Conservation (phyloP, 2,329 filamentous ascomycete genomes). For the Botryotinia globosa region DNA sequence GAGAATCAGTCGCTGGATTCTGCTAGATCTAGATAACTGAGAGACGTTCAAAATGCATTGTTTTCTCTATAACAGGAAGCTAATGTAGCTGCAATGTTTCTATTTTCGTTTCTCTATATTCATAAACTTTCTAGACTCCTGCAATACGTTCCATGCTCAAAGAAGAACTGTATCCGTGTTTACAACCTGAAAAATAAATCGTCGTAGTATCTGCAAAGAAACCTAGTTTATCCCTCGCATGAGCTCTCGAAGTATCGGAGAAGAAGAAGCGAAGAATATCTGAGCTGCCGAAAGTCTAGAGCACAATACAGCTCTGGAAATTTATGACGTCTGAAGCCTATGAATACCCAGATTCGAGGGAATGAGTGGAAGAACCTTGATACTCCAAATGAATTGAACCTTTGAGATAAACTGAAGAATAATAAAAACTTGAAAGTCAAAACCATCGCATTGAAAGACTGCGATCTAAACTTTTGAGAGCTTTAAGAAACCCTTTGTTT, state of each 20-base stretch:
- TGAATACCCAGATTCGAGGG: fast-evolving
- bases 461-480: no score
- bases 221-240: not conserved
- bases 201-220: not conserved
- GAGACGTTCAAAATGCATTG: not conserved
- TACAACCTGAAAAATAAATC: not conserved
- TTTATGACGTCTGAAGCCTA: not conserved
- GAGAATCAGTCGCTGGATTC: not conserved
- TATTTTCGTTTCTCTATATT: not conserved
- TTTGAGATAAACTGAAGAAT: fast-evolving
- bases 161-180: not conserved
- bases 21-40: not conserved
- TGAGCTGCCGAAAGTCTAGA: no score
- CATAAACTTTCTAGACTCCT: not conserved
- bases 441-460: no score
- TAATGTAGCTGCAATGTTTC: not conserved
- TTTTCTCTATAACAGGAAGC: not conserved
- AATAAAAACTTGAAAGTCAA: no score
- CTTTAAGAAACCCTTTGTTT: no score
- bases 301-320: not conserved
- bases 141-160: not conserved
- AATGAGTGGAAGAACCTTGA: not conserved
- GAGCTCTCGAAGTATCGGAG: not conserved
- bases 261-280: not conserved
- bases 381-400: not conserved